Conservation (phyloP, 768 basidiomycete species). For the Phylloporus sp. region DNA sequence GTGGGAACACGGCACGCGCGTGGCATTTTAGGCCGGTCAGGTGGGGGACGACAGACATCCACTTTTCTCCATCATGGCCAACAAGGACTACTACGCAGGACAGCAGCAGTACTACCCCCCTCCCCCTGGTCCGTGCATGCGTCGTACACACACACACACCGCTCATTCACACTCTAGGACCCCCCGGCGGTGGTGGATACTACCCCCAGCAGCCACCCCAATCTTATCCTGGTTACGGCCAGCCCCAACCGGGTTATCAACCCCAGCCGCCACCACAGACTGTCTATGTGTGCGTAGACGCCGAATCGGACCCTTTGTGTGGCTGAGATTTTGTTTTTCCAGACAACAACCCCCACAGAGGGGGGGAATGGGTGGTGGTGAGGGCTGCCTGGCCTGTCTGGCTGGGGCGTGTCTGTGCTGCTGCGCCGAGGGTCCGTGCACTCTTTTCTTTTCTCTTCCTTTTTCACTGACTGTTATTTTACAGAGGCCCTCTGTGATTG, state of each 20-base stretch:
- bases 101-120: conserved; percentile 52
- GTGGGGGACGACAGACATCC: conserved; percentile 11
- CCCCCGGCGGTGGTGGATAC: conserved; percentile 60
- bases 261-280: conserved; percentile 76
- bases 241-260: conserved; percentile 37
- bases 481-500: conserved; percentile 71
- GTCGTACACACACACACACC: background rate
- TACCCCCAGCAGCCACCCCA: conserved; percentile 74
- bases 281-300: conserved; percentile 65
- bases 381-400: conserved; percentile 44
- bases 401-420: conserved; percentile 47
- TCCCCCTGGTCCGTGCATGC: conserved; percentile 42
- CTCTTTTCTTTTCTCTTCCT: conserved; percentile 16
- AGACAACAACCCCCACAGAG: conserved; percentile 42
- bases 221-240: conserved; percentile 50
- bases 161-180: conserved; percentile 41
- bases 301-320: background rate
- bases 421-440: conserved; percentile 48
- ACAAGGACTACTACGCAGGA: conserved; percentile 66
- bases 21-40: conserved; percentile 23
- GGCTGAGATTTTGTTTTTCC: conserved; percentile 6
- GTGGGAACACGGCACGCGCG: conserved; percentile 18
- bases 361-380: conserved; percentile 30
- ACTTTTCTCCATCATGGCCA: conserved; percentile 49
- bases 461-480: conserved; percentile 19